Evolutionary conservation across 2,329 filamentous ascomycete genomes (phyloP).

Genomic region (Chaetomiaceae sp.): DNA sequence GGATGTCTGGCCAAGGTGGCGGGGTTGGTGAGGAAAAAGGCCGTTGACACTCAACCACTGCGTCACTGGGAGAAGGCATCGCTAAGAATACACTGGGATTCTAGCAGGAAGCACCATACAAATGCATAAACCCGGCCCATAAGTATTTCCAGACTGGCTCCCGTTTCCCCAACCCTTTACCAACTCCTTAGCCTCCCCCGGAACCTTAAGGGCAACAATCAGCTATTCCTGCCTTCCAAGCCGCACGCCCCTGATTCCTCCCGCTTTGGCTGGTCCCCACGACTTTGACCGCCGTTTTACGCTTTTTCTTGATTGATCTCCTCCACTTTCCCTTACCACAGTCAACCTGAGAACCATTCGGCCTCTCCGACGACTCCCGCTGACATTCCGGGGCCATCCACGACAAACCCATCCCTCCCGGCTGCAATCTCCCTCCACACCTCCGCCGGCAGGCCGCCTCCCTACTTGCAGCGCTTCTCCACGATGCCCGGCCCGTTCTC

Average conservation of each 20-base stretch:
- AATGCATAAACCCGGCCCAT: not conserved
- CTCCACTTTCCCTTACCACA: no score
- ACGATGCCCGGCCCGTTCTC: slow-evolving; percentile 88
- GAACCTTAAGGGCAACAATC: not conserved
- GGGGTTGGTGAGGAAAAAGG: slow-evolving; percentile 55
- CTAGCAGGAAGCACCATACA: not conserved
- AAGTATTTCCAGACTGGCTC: not conserved
- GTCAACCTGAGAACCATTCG: no score
- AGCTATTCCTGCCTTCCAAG: not conserved
- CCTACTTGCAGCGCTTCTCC: slow-evolving; percentile 89
- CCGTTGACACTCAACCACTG: no score
- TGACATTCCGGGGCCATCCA: no score
- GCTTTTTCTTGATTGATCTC: no score
- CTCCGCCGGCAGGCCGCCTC: not conserved
- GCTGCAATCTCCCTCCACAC: not conserved
- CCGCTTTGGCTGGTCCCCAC: no score
- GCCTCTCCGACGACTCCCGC: no score
- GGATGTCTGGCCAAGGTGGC: slow-evolving; percentile 72
- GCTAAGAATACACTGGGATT: no score
- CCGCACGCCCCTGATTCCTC: no score
- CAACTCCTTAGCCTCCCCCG: not conserved
- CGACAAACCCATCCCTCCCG: not conserved
- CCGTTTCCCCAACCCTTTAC: not conserved
- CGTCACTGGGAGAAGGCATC: no score
- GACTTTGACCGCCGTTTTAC: no score